phyloP scores from a whole-genome alignment of 2,329 filamentous ascomycete genomes.

The Cercospora citrullina region DNA sequence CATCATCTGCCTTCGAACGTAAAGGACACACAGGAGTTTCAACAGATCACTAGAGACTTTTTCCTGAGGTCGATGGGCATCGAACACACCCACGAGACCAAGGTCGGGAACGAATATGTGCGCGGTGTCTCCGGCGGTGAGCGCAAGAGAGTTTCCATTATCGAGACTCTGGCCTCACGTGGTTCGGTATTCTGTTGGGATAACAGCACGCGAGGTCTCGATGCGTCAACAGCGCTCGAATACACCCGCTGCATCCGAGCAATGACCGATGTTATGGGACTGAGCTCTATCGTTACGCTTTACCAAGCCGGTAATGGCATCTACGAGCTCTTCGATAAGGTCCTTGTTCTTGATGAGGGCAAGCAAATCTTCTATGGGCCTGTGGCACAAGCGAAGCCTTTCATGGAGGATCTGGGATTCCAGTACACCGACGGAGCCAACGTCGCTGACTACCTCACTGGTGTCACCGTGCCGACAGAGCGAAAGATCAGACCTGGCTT shows the following conservation, averaged over 20 bases:
- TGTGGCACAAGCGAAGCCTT: slow-evolving; percentile 58
- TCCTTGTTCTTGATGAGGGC: slow-evolving; percentile 66
- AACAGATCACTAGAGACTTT: slow-evolving; percentile 53
- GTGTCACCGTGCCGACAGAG: slow-evolving; percentile 60
- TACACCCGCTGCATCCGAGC: slow-evolving; percentile 59
- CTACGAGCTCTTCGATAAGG: slow-evolving; percentile 69
- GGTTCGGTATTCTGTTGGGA: slow-evolving; percentile 67
- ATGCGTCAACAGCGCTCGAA: slow-evolving; percentile 62
- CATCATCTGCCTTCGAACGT: slow-evolving; percentile 40
- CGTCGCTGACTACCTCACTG: slow-evolving; percentile 65
- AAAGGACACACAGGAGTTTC: slow-evolving; percentile 47
- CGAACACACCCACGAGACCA: slow-evolving; percentile 62
- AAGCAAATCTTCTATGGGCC: slow-evolving; percentile 67
- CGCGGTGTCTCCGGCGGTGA: slow-evolving; percentile 69
- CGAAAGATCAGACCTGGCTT: slow-evolving; percentile 47
- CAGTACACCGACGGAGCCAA: slow-evolving; percentile 63
- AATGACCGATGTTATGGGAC: slow-evolving; percentile 62
- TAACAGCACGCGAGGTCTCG: slow-evolving; percentile 65
- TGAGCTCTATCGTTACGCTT: slow-evolving; percentile 63
- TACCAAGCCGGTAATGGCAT: slow-evolving; percentile 72
- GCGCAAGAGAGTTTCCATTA: slow-evolving; percentile 68
- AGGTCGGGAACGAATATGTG: slow-evolving; percentile 66
- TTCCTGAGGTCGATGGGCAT: slow-evolving; percentile 60
- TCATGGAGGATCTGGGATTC: slow-evolving; percentile 67
- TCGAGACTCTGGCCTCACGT: slow-evolving; percentile 61